Evolutionary conservation across 2,329 filamentous ascomycete genomes (phyloP).

Genomic region (Aspergillus pseudotamarii): DNA sequence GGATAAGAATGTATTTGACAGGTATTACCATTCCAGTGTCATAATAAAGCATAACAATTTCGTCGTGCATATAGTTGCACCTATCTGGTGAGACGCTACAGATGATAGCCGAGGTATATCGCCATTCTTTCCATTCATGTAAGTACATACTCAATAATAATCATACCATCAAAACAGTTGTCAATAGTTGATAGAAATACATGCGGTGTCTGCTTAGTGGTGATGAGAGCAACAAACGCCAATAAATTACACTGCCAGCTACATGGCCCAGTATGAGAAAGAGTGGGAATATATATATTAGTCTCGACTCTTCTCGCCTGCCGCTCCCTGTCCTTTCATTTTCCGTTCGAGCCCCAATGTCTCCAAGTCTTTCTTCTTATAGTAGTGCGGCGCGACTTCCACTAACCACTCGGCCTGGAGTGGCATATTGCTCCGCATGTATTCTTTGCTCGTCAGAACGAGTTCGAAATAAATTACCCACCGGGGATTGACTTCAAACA

Average conservation of each 20-base stretch:
- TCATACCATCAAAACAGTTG: neutral
- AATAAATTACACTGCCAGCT: neutral
- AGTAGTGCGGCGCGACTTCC: conserved; percentile 91
- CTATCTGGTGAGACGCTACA: neutral
- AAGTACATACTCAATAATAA: neutral
- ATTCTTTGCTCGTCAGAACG: conserved; percentile 93
- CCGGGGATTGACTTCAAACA: conserved; percentile 78
- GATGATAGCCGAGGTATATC: neutral
- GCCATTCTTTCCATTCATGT: neutral
- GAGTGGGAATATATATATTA: neutral
- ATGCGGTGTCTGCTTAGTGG: too few species aligned
- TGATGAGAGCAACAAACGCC: neutral
- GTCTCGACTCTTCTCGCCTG: conserved; percentile 42
- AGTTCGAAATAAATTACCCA: conserved; percentile 87
- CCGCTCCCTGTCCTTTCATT: conserved; percentile 60
- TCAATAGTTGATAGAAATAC: neutral
- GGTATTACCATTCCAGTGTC: neutral
- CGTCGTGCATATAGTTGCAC: neutral
- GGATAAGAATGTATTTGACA: neutral
- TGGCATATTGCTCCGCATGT: conserved; percentile 85
- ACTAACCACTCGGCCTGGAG: conserved; percentile 82
- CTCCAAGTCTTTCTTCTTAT: conserved; percentile 89
- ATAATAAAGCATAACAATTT: neutral
- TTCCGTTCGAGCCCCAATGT: conserved; percentile 75
- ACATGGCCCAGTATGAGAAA: neutral